Evolutionary conservation across 306 rosid genomes (phyloP).

Genomic region (Corylus americana): DNA sequence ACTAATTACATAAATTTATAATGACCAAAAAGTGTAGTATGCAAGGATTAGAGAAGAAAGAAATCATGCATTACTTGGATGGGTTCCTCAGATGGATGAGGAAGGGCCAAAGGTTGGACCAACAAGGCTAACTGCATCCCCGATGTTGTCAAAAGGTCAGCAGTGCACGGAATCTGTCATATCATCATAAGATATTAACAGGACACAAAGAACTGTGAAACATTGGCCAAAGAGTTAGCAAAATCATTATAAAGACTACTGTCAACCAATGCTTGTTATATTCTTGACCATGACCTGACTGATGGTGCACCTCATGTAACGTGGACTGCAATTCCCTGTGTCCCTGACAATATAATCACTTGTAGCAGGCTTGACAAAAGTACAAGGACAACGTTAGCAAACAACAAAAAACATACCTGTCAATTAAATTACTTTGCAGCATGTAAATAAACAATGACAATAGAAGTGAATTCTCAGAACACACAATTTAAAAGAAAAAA

Average conservation of each 20-base stretch:
- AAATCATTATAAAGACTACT: too few species aligned
- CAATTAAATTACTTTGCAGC: constrained; percentile 27
- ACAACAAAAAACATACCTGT: constrained; percentile 13
- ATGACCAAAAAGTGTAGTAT: too few species aligned
- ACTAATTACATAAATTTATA: too few species aligned
- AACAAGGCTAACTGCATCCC: constrained; percentile 96
- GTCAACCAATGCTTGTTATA: constrained; percentile 22
- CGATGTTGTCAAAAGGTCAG: constrained; percentile 85
- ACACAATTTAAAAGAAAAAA: constrained; percentile 9
- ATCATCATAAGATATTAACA: constrained; percentile 26
- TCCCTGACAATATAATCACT: constrained; percentile 86
- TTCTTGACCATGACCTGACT: constrained; percentile 68
- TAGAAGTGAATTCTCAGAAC: constrained; percentile 16
- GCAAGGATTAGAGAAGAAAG: constrained; percentile 13
- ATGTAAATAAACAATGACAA: constrained; percentile 13
- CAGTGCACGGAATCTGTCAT: constrained; percentile 82
- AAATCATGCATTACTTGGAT: constrained; percentile 60
- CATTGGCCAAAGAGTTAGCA: constrained; percentile 12
- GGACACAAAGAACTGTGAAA: constrained; percentile 19
- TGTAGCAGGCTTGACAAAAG: constrained; percentile 80
- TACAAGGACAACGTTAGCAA: constrained; percentile 11
- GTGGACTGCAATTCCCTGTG: constrained; percentile 97
- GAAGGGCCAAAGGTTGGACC: constrained; percentile 96
- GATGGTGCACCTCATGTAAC: constrained; percentile 96
- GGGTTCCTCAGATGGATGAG: constrained; percentile 95